Base-by-base conservation (phyloP, 2,329 filamentous ascomycete species). In the Zymoseptoria pseudotritici region DNA sequence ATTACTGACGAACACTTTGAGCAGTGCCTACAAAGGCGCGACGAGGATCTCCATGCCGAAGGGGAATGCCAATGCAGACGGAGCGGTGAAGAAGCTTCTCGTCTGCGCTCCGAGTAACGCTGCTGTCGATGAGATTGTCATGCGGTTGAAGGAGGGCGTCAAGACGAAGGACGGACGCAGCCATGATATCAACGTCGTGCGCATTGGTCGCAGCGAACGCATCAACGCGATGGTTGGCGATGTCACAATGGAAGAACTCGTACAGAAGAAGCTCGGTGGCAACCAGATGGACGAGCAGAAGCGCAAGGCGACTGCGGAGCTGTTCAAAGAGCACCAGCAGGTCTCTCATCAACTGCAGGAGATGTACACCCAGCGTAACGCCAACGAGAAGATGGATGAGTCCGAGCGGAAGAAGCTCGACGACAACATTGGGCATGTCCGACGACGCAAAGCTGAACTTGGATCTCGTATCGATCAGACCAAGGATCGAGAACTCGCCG, bases 31-130 rank as follows among this genome's bases (percentile, higher is more conserved):
- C 42, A 62, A 59, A 17, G 65, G 69, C 20, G 65, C 64, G 3
- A 71, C 68, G 6, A 67, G 64, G 51, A 76, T 79, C 53, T 64
- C 66, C 20, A 66, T 78, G 54, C 77, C 77, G 13, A 61, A 61
- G n/a, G 56, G 55, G 11, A 64, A 63, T 51, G 52, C 26, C 53
- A 68, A 70, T 55, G 67, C 65, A 3, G 65, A 65, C 55, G 68
- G 73, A n/a, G 72, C 78, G 1, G 72, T 83, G 2, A 97, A 96
- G 76, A 99, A 97, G 74, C 80, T 99, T 24, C 82, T 99, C 24
- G 90, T 99, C 22, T 99, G 94, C 71, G 94, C 94, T n/a, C 94
- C 94, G 13, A 97, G 92, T 80, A 99, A 99, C 74, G 94, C 94
- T 6, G 94, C 94, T 31, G 94, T 99, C 5, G 94, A 99, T 72